phyloP scores from a whole-genome alignment of 2,329 filamentous ascomycete genomes.

The Teratosphaeria viscida region DNA sequence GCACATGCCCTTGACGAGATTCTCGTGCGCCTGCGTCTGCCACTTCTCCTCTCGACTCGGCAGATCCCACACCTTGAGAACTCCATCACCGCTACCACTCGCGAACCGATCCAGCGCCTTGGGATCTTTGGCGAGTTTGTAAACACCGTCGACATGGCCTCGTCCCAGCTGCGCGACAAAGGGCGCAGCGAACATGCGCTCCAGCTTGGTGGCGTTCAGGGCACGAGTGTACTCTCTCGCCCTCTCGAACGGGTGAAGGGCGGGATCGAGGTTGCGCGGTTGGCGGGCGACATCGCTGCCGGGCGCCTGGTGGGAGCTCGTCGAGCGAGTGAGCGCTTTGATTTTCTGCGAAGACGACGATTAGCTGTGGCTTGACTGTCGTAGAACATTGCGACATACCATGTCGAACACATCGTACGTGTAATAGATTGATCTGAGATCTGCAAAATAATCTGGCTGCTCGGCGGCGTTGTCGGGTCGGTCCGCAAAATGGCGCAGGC shows the following conservation, averaged over 20 bases:
- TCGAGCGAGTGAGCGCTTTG: conserved; percentile 56
- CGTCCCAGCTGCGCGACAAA: conserved; percentile 79
- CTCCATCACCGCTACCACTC: conserved; percentile 80
- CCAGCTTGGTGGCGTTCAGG: conserved; percentile 78
- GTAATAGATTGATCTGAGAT: not conserved
- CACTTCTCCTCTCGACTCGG: conserved; percentile 62
- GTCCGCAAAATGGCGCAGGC: not conserved
- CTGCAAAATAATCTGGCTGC: not conserved
- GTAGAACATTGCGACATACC: not conserved
- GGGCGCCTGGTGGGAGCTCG: conserved; percentile 54
- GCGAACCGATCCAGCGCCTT: conserved; percentile 44
- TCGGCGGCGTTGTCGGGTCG: not conserved
- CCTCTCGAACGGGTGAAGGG: conserved; percentile 81
- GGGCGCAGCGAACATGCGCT: conserved; percentile 80
- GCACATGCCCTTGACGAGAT: conserved; percentile 81
- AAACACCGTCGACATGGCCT: conserved; percentile 79
- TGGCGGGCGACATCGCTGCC: conserved; percentile 56
- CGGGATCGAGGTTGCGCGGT: conserved; percentile 67
- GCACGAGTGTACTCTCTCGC: conserved; percentile 75
- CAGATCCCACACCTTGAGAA: conserved; percentile 88
- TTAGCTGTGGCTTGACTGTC: not conserved
- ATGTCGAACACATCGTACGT: not conserved
- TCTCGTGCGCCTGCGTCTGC: conserved; percentile 76
- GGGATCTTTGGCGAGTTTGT: conserved; percentile 39
- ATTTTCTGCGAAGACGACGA: conserved; percentile 37